These are phyloP conservation scores for Macrocybe gigantea DNA, from an alignment of 768 basidiomycete species.

Conservation along the genomic window DNA sequence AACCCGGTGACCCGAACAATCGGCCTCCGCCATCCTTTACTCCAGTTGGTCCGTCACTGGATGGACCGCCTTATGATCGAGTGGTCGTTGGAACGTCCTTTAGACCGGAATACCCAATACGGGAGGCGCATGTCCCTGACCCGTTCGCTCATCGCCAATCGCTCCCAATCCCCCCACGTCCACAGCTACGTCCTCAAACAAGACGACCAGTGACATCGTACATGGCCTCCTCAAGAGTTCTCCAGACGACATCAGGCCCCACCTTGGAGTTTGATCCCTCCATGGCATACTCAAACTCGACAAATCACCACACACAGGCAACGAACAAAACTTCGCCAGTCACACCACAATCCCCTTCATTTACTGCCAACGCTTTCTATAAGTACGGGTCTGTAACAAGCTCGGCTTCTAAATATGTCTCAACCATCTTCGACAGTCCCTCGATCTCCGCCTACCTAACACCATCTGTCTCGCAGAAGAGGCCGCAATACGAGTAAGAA, in stretches of 20 bases:
- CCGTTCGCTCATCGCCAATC: constrained; percentile 15
- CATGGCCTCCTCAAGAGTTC: background rate
- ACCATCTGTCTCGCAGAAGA: constrained; percentile 6
- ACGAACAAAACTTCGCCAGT: constrained; percentile 24
- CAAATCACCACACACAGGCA: background rate
- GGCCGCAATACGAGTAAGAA: constrained; percentile 11
- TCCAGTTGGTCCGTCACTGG: constrained; percentile 25
- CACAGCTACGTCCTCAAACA: constrained; percentile 5
- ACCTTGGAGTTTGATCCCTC: constrained; percentile 38
- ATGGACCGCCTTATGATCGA: constrained; percentile 21
- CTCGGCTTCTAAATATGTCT: background rate
- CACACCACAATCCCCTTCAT: constrained; percentile 11
- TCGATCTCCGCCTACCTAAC: constrained; percentile 47
- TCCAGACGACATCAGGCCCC: constrained; percentile 3
- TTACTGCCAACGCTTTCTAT: constrained; percentile 42
- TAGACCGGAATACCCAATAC: background rate
- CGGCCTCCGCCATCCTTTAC: constrained; percentile 35
- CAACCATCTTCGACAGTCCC: constrained; percentile 26
- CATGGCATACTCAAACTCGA: constrained; percentile 30
- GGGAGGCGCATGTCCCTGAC: background rate
- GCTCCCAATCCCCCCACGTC: constrained; percentile 8
- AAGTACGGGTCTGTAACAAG: constrained; percentile 32
- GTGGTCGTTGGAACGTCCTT: background rate
- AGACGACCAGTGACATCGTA: constrained; percentile 9
- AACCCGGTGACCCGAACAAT: constrained; percentile 16